Evolutionary conservation across 306 rosid genomes (phyloP).

Genomic region (Glycine latifolia): DNA sequence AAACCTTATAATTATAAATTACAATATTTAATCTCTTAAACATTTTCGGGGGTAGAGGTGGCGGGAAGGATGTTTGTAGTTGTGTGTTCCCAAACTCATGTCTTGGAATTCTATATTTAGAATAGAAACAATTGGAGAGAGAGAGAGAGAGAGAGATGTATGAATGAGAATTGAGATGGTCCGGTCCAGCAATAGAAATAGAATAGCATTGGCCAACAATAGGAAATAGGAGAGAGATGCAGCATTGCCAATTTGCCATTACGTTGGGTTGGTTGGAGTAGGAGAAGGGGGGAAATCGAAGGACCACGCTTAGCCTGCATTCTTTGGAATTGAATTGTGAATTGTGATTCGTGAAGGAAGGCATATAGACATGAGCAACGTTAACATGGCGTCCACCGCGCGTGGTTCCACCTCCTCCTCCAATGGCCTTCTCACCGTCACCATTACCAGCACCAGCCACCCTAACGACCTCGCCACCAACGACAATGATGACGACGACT

Average conservation of each 20-base stretch:
- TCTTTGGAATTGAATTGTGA: neutral
- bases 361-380: neutral
- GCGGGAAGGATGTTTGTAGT: neutral
- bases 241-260: neutral
- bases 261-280: neutral
- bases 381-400: slow-evolving; percentile 55
- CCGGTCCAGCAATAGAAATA: neutral
- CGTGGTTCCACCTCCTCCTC: slow-evolving; percentile 64
- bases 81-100: too few species aligned
- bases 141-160: neutral
- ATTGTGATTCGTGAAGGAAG: neutral
- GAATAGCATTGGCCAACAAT: slow-evolving; percentile 19
- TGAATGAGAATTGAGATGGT: neutral
- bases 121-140: neutral
- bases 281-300: neutral
- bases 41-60: neutral
- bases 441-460: slow-evolving; percentile 30
- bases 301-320: neutral
- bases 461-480: neutral
- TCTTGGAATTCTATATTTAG: neutral
- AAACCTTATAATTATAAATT: too few species aligned
- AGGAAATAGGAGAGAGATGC: neutral
- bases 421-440: slow-evolving; percentile 58
- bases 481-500: slow-evolving; percentile 34
- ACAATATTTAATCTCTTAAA: too few species aligned